A percentile compares a stretch with the other conserved stretches of the same genome.
These are phyloP conservation scores for Carex sylvatica DNA, from an alignment of 202 grass and related monocot species.

Conservation along the genomic window DNA sequence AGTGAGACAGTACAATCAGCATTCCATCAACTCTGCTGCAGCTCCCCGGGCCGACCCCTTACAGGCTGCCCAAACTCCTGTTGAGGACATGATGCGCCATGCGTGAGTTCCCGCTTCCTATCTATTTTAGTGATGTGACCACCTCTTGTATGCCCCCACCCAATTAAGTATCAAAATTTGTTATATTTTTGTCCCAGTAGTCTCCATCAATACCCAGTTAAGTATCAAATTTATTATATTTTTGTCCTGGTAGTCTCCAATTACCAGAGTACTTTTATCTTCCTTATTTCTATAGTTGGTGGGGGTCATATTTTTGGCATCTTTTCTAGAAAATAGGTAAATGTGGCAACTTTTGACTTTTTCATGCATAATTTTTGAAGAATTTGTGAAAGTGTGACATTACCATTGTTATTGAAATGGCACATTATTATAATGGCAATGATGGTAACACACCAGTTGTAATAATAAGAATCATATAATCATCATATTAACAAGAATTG, in stretches of 20 bases:
- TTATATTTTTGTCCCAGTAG: too few species aligned
- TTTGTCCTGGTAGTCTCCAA: background rate
- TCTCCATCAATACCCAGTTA: background rate
- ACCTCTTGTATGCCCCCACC: background rate
- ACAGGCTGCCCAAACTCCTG: constrained; percentile 77
- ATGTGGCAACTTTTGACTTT: background rate
- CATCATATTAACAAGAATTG: background rate
- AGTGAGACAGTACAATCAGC: constrained; percentile 78
- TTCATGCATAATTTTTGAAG: background rate
- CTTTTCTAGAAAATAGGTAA: background rate
- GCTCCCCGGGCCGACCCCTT: constrained; percentile 56
- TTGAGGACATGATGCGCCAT: constrained; percentile 84
- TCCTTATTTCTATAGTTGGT: background rate
- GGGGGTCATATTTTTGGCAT: background rate
- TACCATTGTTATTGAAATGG: background rate
- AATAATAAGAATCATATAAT: background rate
- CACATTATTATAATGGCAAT: background rate
- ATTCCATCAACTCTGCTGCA: constrained; percentile 41
- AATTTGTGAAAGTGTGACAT: background rate
- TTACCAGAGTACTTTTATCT: background rate
- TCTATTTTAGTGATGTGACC: background rate
- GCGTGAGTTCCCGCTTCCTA: constrained; percentile 51
- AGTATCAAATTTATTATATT: background rate
- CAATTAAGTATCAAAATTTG: background rate
- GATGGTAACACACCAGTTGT: background rate